A percentile compares a stretch with the other conserved stretches of the same genome.
Evolutionary conservation across 257 asterid genomes (phyloP).

Genomic region (Fraxinus quadrangulata): DNA sequence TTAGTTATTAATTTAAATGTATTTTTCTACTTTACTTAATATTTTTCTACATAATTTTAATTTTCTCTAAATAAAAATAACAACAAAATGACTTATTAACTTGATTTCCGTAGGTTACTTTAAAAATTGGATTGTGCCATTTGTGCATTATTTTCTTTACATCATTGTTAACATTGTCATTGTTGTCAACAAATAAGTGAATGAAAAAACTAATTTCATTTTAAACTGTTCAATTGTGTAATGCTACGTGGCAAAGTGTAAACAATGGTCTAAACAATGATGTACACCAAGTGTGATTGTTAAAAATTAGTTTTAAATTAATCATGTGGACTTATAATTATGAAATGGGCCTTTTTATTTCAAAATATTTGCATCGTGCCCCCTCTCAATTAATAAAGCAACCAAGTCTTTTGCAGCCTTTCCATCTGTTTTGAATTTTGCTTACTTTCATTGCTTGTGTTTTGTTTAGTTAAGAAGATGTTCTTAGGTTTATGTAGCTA

Average conservation of each 20-base stretch:
- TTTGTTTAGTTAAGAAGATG: slow-evolving; percentile 3
- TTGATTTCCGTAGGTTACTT: slow-evolving; percentile 18
- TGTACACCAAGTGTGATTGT: neutral
- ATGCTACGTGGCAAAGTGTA: no score
- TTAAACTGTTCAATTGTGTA: no score
- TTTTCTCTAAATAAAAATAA: no score
- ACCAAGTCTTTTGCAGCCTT: slow-evolving; percentile 31
- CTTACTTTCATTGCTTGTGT: neutral
- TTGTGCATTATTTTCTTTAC: no score
- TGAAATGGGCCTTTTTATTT: slow-evolving; percentile 23
- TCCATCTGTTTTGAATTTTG: slow-evolving; percentile 13
- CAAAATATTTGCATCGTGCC: slow-evolving; percentile 26
- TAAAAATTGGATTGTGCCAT: neutral
- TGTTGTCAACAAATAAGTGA: no score
- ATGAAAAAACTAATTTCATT: no score
- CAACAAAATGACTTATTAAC: neutral
- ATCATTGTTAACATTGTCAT: no score
- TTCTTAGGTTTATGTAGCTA: no score
- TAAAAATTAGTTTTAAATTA: slow-evolving; percentile 2
- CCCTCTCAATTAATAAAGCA: slow-evolving; percentile 36
- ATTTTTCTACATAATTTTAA: no score
- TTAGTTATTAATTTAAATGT: no score
- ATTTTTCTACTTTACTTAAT: neutral
- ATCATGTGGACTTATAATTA: slow-evolving; percentile 40
- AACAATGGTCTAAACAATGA: no score